Evolutionary conservation across 2,329 filamentous ascomycete genomes (phyloP).

Genomic region (Biscogniauxia mediterranea): DNA sequence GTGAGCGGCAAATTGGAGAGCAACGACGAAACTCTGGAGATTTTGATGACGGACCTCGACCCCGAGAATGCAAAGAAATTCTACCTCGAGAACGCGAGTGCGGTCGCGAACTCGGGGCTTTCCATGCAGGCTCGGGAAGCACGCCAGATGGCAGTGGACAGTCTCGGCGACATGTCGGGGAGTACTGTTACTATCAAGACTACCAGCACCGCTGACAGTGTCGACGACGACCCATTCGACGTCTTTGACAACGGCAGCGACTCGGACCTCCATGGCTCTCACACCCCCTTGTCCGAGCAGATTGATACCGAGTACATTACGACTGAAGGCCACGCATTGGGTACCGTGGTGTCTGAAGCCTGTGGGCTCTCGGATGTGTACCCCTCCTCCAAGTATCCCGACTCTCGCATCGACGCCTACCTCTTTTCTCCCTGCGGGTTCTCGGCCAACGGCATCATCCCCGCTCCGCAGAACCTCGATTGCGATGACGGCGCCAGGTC

Average conservation of each 20-base stretch:
- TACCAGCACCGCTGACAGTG: conserved; percentile 39
- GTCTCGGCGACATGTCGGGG: conserved; percentile 58
- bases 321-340: conserved; percentile 90
- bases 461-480: conserved; percentile 61
- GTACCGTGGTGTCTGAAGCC: conserved; percentile 84
- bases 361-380: conserved; percentile 91
- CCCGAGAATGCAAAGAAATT: conserved; percentile 69
- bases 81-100: conserved; percentile 72
- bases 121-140: conserved; percentile 65
- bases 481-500: conserved; percentile 45
- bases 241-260: conserved; percentile 71
- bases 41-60: conserved; percentile 71
- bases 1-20: conserved; percentile 41
- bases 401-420: conserved; percentile 92
- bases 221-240: conserved; percentile 64
- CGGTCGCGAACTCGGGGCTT: conserved; percentile 80
- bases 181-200: conserved; percentile 37
- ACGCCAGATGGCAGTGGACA: conserved; percentile 57
- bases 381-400: conserved; percentile 80
- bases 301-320: conserved; percentile 71
- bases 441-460: conserved; percentile 93
- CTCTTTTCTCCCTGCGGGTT: conserved; percentile 96
- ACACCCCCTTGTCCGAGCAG: conserved; percentile 55
- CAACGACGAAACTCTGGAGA: conserved; percentile 74
- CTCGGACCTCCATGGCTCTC: conserved; percentile 52